phyloP scores from a whole-genome alignment of 129 eudicot genomes.

The Mikania micrantha region DNA sequence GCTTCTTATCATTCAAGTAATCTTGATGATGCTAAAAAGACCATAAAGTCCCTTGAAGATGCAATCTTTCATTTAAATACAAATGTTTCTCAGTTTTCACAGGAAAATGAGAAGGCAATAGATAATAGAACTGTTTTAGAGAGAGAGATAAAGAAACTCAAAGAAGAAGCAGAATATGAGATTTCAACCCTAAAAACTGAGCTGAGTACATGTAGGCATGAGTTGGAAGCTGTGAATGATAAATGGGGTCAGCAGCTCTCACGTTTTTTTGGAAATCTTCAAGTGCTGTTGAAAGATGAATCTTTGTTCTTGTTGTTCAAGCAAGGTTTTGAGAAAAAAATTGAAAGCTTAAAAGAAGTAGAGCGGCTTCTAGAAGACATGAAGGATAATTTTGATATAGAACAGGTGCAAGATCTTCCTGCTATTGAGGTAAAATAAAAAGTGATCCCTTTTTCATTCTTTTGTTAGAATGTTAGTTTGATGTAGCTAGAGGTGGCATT shows the following conservation, averaged over 20 bases:
- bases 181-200: constrained; percentile 41
- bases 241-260: constrained; percentile 46
- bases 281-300: constrained; percentile 53
- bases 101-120: constrained; percentile 47
- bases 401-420: constrained; percentile 33
- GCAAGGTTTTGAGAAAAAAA: constrained; percentile 41
- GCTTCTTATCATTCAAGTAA: constrained; percentile 30
- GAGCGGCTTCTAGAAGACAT: constrained; percentile 46
- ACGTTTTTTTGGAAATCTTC: constrained; percentile 42
- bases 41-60: constrained; percentile 66
- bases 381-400: constrained; percentile 38
- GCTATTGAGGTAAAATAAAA: constrained; percentile 40
- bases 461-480: neutral
- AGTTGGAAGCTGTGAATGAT: constrained; percentile 50
- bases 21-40: constrained; percentile 48
- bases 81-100: constrained; percentile 37
- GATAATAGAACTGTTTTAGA: constrained; percentile 44
- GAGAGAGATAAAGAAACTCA: constrained; percentile 60
- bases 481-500: neutral
- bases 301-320: constrained; percentile 38
- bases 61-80: constrained; percentile 46
- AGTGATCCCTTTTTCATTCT: neutral
- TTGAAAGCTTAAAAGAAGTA: constrained; percentile 54
- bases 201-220: constrained; percentile 60
- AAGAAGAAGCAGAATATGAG: constrained; percentile 69